phyloP scores from a whole-genome alignment of 2,329 filamentous ascomycete species.

The Neonectria sp. region DNA sequence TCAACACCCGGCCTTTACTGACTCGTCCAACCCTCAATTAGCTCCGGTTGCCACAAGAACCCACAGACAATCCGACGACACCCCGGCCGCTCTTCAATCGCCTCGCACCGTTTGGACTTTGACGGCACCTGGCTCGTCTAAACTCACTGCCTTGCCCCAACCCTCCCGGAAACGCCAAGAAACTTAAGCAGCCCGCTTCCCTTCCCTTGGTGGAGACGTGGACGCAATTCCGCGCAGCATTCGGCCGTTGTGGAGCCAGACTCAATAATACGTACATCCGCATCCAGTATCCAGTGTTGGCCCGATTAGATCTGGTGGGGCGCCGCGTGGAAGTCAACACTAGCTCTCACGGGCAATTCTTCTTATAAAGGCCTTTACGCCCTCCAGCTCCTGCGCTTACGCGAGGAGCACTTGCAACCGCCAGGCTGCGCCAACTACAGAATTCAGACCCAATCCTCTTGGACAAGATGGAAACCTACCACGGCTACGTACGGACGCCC shows the following conservation, averaged over 20 bases:
- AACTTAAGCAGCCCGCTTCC: conserved; percentile 36
- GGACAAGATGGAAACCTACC: conserved; percentile 91
- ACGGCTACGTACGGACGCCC: conserved; percentile 95
- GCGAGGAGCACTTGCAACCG: conserved; percentile 30
- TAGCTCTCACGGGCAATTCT: conserved; percentile 41
- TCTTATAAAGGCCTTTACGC: conserved; percentile 34
- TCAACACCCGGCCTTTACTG: conserved; percentile 15
- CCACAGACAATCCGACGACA: conserved; percentile 31
- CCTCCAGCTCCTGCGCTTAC: conserved; percentile 35
- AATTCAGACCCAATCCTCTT: conserved; percentile 35
- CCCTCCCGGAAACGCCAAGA: conserved; percentile 44
- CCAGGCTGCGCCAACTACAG: conserved; percentile 40
- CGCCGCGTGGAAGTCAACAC: conserved; percentile 44
- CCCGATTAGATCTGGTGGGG: conserved; percentile 50
- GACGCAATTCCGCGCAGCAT: conserved; percentile 47
- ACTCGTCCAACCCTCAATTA: conserved; percentile 32
- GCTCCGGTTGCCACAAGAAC: conserved; percentile 28
- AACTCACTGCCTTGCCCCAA: conserved; percentile 32
- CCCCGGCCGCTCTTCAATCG: conserved; percentile 24
- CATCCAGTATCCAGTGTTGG: conserved; percentile 40
- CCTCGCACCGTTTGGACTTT: conserved; percentile 30
- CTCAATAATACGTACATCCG: conserved; percentile 41
- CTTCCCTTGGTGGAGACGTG: conserved; percentile 41
- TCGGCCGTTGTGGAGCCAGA: conserved; percentile 46
- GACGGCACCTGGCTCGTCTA: conserved; percentile 35